phyloP scores from a whole-genome alignment of 306 rosid species.

The Fragaria ananassa region DNA sequence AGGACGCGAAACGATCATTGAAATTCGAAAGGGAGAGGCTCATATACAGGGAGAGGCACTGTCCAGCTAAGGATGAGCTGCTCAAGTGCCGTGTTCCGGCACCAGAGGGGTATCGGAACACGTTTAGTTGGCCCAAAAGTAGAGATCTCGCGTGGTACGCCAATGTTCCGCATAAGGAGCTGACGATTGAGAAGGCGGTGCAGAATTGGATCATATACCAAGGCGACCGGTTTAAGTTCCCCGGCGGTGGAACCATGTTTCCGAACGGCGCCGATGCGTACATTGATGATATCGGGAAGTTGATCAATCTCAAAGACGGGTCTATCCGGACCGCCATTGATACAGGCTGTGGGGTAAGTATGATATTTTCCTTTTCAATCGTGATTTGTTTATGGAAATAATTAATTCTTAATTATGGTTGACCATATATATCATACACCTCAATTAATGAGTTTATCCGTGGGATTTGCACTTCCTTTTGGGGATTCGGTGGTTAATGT shows the following conservation, averaged over 20 bases:
- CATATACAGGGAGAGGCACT: conserved; percentile 75
- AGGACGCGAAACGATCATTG: conserved; percentile 55
- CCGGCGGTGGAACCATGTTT: conserved; percentile 92
- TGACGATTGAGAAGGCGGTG: conserved; percentile 87
- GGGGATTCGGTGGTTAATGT: neutral
- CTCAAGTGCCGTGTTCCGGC: conserved; percentile 74
- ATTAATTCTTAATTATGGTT: neutral
- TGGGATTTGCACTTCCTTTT: neutral
- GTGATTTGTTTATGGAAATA: neutral
- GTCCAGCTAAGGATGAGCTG: conserved; percentile 41
- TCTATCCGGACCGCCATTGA: conserved; percentile 80
- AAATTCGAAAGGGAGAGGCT: conserved; percentile 39
- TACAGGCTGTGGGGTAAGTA: conserved; percentile 85
- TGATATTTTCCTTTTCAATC: too few relatives aligned
- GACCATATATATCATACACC: too few relatives aligned
- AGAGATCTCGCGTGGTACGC: conserved; percentile 77
- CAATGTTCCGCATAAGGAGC: conserved; percentile 74
- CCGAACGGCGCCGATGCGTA: conserved; percentile 79
- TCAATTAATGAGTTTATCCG: neutral
- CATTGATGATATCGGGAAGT: conserved; percentile 61
- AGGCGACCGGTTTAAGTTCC: conserved; percentile 63
- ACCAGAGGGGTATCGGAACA: conserved; percentile 59
- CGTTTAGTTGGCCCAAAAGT: conserved; percentile 70
- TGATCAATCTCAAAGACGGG: conserved; percentile 55
- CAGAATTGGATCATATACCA: conserved; percentile 83